These are phyloP conservation scores for Phialophora chinensis DNA, from an alignment of 2,329 filamentous ascomycete species.

Conservation along the genomic window DNA sequence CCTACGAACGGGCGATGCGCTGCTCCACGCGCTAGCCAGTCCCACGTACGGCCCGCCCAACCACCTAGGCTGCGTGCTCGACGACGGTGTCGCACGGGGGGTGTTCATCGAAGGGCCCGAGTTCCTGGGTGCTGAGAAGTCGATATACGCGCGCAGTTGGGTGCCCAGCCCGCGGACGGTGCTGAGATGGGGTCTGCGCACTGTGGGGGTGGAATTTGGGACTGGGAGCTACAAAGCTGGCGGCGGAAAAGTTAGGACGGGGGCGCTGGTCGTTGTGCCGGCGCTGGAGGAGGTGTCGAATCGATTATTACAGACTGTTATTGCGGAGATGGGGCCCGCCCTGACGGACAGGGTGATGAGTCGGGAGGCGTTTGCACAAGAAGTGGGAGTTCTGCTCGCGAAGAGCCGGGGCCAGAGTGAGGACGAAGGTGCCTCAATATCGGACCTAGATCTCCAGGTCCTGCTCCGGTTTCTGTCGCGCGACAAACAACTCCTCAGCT, in stretches of 20 bases:
- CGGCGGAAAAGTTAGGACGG: slow-evolving; percentile 47
- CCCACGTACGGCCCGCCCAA: slow-evolving; percentile 81
- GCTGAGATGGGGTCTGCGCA: slow-evolving; percentile 75
- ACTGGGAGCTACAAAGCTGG: slow-evolving; percentile 45
- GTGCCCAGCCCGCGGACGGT: slow-evolving; percentile 72
- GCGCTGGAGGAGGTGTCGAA: slow-evolving; percentile 60
- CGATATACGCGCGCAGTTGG: slow-evolving; percentile 75
- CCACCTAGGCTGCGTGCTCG: slow-evolving; percentile 77
- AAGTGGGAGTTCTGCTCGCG: slow-evolving; percentile 61
- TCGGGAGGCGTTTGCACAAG: slow-evolving; percentile 66
- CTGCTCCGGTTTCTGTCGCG: slow-evolving; percentile 72
- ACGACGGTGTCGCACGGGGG: slow-evolving; percentile 72
- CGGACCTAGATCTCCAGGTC: slow-evolving; percentile 66
- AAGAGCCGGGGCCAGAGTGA: slow-evolving; percentile 20
- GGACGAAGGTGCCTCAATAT: slow-evolving; percentile 46
- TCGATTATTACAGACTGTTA: slow-evolving; percentile 26
- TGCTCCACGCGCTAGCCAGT: slow-evolving; percentile 74
- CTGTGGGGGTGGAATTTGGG: slow-evolving; percentile 66
- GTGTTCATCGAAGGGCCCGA: slow-evolving; percentile 73
- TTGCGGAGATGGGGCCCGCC: slow-evolving; percentile 10
- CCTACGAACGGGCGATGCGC: slow-evolving; percentile 62
- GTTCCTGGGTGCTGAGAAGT: slow-evolving; percentile 70
- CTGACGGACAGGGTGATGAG: slow-evolving; percentile 38
- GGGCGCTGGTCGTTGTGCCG: slow-evolving; percentile 56
- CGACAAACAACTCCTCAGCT: slow-evolving; percentile 63